phyloP scores from a whole-genome alignment of 176 grass and related monocot genomes.

The Musa acuminata region DNA sequence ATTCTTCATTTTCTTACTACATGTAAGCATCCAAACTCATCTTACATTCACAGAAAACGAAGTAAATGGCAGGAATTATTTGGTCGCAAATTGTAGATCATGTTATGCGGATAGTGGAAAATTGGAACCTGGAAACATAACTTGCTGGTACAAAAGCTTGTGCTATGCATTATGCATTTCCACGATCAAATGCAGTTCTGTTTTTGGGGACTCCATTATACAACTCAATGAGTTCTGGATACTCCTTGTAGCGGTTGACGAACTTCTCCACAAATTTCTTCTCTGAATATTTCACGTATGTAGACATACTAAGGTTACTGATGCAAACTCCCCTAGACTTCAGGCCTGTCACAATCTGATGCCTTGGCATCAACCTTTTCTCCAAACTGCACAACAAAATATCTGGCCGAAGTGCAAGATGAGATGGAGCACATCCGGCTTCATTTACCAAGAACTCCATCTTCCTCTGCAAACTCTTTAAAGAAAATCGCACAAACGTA shows the following conservation, averaged over 20 bases:
- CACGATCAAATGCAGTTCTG: too few relatives aligned
- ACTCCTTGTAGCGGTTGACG: neutral
- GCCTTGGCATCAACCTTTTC: neutral
- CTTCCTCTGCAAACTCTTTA: neutral
- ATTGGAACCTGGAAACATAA: too few relatives aligned
- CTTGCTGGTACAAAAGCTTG: too few relatives aligned
- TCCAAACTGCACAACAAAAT: slow-evolving; percentile 3
- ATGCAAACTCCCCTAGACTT: neutral
- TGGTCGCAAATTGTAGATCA: too few relatives aligned
- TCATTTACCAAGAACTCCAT: neutral
- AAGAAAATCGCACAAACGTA: neutral
- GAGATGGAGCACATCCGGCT: neutral
- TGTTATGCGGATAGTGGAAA: too few relatives aligned
- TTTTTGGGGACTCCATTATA: neutral
- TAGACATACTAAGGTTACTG: neutral
- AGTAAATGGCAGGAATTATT: too few relatives aligned
- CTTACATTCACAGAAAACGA: too few relatives aligned
- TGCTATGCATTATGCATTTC: too few relatives aligned
- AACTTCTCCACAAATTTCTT: neutral
- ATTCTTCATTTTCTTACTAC: too few relatives aligned
- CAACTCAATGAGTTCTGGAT: neutral
- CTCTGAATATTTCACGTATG: neutral
- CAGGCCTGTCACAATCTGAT: neutral
- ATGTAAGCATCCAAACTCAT: too few relatives aligned
- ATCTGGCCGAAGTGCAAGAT: neutral